These are phyloP conservation scores for Jacaranda mimosifolia DNA, from an alignment of 257 asterid species.

Conservation along the genomic window DNA sequence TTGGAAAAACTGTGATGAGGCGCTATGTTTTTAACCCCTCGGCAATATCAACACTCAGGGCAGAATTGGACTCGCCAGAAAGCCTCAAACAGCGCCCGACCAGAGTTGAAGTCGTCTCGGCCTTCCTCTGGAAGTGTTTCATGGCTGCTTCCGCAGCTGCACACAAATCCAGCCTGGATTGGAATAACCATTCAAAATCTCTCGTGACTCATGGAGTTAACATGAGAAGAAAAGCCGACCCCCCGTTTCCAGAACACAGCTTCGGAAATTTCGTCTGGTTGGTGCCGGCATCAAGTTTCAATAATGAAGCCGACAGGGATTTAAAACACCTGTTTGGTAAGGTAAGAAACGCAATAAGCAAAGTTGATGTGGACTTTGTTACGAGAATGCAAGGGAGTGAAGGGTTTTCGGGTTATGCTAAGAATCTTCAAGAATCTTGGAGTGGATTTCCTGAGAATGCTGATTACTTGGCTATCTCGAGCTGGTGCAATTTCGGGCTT, in stretches of 20 bases:
- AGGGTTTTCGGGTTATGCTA: constrained; percentile 47
- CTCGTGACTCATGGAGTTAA: constrained; percentile 49
- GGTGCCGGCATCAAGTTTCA: constrained; percentile 42
- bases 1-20: constrained; percentile 46
- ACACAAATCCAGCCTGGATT: background rate
- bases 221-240: constrained; percentile 51
- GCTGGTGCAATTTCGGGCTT: constrained; percentile 63
- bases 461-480: constrained; percentile 47
- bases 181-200: background rate
- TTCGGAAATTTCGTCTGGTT: constrained; percentile 57
- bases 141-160: constrained; percentile 28
- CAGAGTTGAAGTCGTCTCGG: constrained; percentile 49
- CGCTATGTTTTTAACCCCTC: constrained; percentile 49
- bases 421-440: constrained; percentile 46
- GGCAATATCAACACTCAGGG: constrained; percentile 39
- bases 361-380: constrained; percentile 46
- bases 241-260: constrained; percentile 39
- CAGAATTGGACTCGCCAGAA: background rate
- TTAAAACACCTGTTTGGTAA: constrained; percentile 33
- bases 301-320: constrained; percentile 13
- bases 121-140: constrained; percentile 56
- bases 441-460: constrained; percentile 35
- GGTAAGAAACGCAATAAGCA: constrained; percentile 39
- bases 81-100: constrained; percentile 36
- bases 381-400: constrained; percentile 40